Base-by-base conservation (phyloP, 2,329 filamentous ascomycete species). In the Hymenoscyphus fraxineus region DNA sequence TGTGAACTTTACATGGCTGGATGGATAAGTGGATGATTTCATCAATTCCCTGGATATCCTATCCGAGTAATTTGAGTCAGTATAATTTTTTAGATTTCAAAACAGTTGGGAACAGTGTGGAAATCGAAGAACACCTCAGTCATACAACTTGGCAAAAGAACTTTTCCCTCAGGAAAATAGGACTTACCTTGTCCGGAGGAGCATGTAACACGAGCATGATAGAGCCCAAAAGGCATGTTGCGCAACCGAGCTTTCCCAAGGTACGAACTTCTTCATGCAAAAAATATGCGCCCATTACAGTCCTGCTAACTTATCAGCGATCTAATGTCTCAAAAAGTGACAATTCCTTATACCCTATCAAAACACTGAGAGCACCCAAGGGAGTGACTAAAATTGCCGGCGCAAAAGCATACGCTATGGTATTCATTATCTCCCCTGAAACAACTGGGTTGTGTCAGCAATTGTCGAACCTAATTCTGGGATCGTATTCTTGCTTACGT, bases 331-430 rank as follows among this genome's bases (percentile, higher is more conserved):
- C 41, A 44, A 16, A 7, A 44, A 44, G 2, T 16, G 1, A n/a
- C 4, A 35, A 44, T 44, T n/a, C 15, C 15, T 44, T n/a, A 15
- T 44, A 44, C 41, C 15, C 95, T 74, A 98, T 97, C 69, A 99
- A 82, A 64, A 99, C 95, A 75, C 92, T 95, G 67, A 99, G 83
- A 63, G 95, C 95, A 67, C 95, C 95, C 31, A 99, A 82, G 31
- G 95, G 95, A 4, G 95, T 99, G 51, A 99, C 95, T 60, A 99
- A 84, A 78, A 99, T 98, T n/a, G 95, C 95, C 47, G 95, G 95
- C 69, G 95, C 95, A 78, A 98, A 99, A 7, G 95, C 95, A 77
- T 99, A 99, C 67, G 95, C 95, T 59, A 93, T 93, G 76, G 99
- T 98, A 78, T 99, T 99, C 80, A 93, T 96, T 64, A 97, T 81